phyloP scores from a whole-genome alignment of 192 early-diverging fungal species.

The Backusella australiensis region DNA sequence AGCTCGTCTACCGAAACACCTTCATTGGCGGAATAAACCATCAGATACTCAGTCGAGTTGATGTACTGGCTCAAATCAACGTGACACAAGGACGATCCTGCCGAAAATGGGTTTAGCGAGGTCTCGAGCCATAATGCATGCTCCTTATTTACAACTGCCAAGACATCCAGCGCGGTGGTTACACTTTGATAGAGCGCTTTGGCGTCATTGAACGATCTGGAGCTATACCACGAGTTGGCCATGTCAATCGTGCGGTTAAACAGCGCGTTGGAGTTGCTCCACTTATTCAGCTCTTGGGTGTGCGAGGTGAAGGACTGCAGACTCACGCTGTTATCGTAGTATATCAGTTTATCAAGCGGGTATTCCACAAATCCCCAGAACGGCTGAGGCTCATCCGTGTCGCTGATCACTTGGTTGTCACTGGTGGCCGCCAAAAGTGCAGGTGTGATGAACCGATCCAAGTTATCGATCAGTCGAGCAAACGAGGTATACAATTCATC shows the following conservation, averaged over 20 bases:
- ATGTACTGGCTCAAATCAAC: conserved; percentile 35
- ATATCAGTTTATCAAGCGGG: conserved; percentile 25
- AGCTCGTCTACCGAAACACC: conserved; percentile 27
- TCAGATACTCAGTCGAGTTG: conserved; percentile 39
- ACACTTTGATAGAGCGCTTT: conserved; percentile 15
- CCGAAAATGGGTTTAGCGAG: conserved; percentile 27
- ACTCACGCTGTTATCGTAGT: no score
- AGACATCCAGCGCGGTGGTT: conserved; percentile 1
- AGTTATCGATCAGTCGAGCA: conserved; percentile 12
- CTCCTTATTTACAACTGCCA: not conserved
- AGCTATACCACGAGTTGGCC: conserved; percentile 21
- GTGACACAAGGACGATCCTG: conserved; percentile 43
- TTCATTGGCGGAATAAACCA: conserved; percentile 36
- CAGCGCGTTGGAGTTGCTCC: conserved; percentile 21
- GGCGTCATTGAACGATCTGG: not conserved
- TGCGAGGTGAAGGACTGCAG: conserved; percentile 7
- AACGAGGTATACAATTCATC: conserved; percentile 24
- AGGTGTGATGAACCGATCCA: conserved; percentile 22
- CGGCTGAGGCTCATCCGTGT: conserved; percentile 16
- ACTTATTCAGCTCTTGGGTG: conserved; percentile 15
- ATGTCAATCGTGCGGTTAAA: conserved; percentile 21
- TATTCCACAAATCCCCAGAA: conserved; percentile 39
- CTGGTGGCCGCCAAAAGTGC: conserved; percentile 12
- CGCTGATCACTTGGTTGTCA: not conserved
- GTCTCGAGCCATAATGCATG: conserved; percentile 34